Evolutionary conservation across 176 grass and related monocot species (phyloP), one percentile per base, ranked within the genome.

Genomic region (Zoysia japonica): DNA sequence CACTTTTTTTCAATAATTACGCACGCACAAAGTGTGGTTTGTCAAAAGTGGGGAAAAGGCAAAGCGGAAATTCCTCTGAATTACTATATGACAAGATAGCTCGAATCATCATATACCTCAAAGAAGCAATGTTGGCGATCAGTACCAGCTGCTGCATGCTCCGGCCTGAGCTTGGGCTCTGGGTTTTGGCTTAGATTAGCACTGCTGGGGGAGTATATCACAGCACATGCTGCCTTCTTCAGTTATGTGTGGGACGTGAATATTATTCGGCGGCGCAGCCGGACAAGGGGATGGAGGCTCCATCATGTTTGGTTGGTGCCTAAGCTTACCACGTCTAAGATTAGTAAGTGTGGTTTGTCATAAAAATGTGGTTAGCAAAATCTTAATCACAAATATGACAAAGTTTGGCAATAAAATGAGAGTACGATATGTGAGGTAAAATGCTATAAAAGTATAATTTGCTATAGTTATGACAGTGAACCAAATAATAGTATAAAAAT

Each of bases 1-100:
- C 66, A 77, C 84, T 65, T 83, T 87, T 77, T 36, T 16, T 28
- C 74, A 87, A 83, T 80, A 83, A 83, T 87, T 70, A 80, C 73
- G 84, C 75, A 87, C 80, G 80, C 75, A 76, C 59, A 38, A 0
- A 28, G 53, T 52, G 49, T 65, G 49, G 55, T 47, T 68, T 64
- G 70, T 80, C 46, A 70, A 80, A 79, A 68, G 17, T 28, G 40
- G 12, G 11, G 6, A 13, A 60, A 80, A 38, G 11, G 46, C 7
- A 9, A 42, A 1, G 38, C 14, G 19, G 12, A 35, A 80, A 37
- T 37, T 5, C 35, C 35, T 6, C 12, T 43, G 15, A 74, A 48
- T 72, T 85, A 28, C 28, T 28, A 79, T 40, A 53, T 79, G 83
- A 79, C 66, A 82, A 78, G 50, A 20, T 49, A 49, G n/a, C 49